A percentile compares a stretch with the other conserved stretches of the same genome.
phyloP scores from a whole-genome alignment of 495 filamentous ascomycete genomes.

The Cairneyella variabilis region DNA sequence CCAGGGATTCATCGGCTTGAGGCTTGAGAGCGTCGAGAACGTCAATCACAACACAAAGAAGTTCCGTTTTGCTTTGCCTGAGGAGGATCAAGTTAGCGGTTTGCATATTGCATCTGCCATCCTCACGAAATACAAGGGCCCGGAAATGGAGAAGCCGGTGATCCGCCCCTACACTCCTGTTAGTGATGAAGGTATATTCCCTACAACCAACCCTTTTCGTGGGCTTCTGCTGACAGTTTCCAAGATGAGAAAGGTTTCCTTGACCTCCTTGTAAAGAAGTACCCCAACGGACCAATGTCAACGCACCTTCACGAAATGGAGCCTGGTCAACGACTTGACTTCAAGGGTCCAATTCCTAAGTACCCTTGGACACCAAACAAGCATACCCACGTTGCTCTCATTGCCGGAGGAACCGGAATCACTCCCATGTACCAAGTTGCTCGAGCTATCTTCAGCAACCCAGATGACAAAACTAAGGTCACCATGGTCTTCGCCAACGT shows the following conservation, averaged over 20 bases:
- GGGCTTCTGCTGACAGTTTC: background rate
- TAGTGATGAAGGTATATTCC: conserved; percentile 77
- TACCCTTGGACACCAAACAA: conserved; percentile 91
- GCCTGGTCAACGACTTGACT: conserved; percentile 71
- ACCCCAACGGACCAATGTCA: conserved; percentile 88
- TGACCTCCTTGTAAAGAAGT: conserved; percentile 88
- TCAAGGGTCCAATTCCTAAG: conserved; percentile 95
- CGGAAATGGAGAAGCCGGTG: conserved; percentile 72
- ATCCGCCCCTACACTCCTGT: conserved; percentile 91
- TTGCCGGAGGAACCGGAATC: conserved; percentile 94
- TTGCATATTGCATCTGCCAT: conserved; percentile 77
- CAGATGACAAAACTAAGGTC: conserved; percentile 92
- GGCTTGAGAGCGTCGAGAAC: conserved; percentile 70
- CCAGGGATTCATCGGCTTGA: conserved; percentile 77
- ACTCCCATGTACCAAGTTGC: conserved; percentile 87
- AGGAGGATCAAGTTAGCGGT: conserved; percentile 78
- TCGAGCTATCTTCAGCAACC: conserved; percentile 88
- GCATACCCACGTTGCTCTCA: conserved; percentile 87
- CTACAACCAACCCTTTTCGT: background rate
- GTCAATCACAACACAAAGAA: conserved; percentile 90
- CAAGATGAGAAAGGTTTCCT: conserved; percentile 68
- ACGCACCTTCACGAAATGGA: conserved; percentile 80
- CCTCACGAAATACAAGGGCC: conserved; percentile 80
- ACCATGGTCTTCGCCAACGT: conserved; percentile 91
- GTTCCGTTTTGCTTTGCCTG: conserved; percentile 78